Base-by-base conservation (phyloP, 345 rosid species). In the Geranium brycei region DNA sequence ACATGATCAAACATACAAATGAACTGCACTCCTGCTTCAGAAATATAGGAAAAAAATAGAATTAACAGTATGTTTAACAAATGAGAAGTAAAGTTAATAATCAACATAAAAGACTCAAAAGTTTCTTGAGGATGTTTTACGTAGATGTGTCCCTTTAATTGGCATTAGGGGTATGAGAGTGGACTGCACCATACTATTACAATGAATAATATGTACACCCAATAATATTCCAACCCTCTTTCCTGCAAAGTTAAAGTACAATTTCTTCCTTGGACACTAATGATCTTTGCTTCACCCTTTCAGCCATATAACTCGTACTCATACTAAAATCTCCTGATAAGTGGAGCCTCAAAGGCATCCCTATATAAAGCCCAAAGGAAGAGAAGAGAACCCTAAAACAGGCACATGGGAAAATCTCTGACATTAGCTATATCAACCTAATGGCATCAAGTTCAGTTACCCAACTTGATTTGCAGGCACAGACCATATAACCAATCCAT, bases 1-100 rank as follows among this genome's bases (percentile, higher is more conserved):
- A 17, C 63, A 53, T 63, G 47, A 58, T 64, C 71, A 66, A 51
- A 59, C 62, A 66, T 66, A 69, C 32, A 71, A 51, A 11, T 57
- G 51, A 38, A 57, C 17, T 40, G 47, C 59, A 66, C 17, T 14
- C 68, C 66, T 58, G 23, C 41, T 62, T 31, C 67, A 62, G 62
- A 65, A 60, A 58, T 31, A n/a, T 57, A 59, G 19, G 32, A 38
- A 14, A 30, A 15, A 66, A 55, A 61, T 31, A 51, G 40, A 1
- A 60, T n/a, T 17, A 17, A 17, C 38, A 7, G 35, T 19, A 55
- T 41, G 32, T 40, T 17, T 19, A 51, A 63, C 23, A 17, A 38
- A 16, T n/a, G 47, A 51, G 12, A 51, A 17, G 10, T 30, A 19
- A 61, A 38, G 10, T 47, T 47, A 7, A 17, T 17, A 31, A 31